These are phyloP conservation scores for Colletotrichum navitas DNA, from an alignment of 2,329 filamentous ascomycete species.

Conservation along the genomic window DNA sequence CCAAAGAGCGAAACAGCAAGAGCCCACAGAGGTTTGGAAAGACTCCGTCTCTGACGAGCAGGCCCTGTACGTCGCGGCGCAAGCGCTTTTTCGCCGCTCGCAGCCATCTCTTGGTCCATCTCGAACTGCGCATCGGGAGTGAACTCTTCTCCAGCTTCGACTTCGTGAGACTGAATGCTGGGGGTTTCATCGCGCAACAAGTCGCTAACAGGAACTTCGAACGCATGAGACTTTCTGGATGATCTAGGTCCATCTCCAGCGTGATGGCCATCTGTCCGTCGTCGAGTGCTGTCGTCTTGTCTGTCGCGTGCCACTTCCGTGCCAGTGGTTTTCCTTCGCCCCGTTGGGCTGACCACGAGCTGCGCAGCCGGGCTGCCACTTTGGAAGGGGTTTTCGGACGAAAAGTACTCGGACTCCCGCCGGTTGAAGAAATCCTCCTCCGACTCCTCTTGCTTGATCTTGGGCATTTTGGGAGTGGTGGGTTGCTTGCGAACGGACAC, in stretches of 20 bases:
- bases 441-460: conserved; percentile 64
- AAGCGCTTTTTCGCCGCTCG: conserved; percentile 62
- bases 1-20: conserved; percentile 77
- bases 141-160: conserved; percentile 90
- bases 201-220: conserved; percentile 67
- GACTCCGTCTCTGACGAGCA: conserved; percentile 57
- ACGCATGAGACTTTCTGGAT: conserved; percentile 62
- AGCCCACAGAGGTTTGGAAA: conserved; percentile 77
- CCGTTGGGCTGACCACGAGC: conserved; percentile 61
- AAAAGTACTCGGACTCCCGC: conserved; percentile 69
- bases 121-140: conserved; percentile 91
- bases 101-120: conserved; percentile 76
- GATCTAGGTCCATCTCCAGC: conserved; percentile 37
- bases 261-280: conserved; percentile 55
- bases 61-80: conserved; percentile 58
- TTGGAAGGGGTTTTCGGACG: conserved; percentile 93
- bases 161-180: conserved; percentile 46
- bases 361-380: conserved; percentile 79
- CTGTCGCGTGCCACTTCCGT: conserved; percentile 7
- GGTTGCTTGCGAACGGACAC: conserved; percentile 64
- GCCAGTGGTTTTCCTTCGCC: conserved; percentile 63
- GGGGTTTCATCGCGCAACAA: conserved; percentile 51
- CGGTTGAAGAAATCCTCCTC: conserved; percentile 59
- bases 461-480: conserved; percentile 59
- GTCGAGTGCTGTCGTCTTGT: conserved; percentile 55